phyloP scores from a whole-genome alignment of 2,329 filamentous ascomycete genomes.

The Fusarium solani-melongenae region DNA sequence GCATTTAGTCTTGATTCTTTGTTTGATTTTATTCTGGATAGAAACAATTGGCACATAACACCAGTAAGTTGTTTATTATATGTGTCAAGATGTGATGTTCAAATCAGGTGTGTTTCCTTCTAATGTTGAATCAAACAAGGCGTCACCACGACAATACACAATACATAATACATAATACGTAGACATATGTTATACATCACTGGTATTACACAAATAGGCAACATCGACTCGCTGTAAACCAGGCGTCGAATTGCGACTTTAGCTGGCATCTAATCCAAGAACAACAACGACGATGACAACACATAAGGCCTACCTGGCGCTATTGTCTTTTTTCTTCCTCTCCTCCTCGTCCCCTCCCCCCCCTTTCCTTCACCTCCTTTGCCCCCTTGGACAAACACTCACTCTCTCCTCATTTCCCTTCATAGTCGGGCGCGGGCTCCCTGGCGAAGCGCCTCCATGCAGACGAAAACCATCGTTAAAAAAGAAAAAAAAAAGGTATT shows the following conservation, averaged over 20 bases:
- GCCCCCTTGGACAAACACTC: background rate
- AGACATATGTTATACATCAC: constrained; percentile 5
- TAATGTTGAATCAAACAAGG: background rate
- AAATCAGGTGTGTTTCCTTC: background rate
- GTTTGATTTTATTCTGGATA: background rate
- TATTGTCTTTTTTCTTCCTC: constrained; percentile 15
- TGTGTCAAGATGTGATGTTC: background rate
- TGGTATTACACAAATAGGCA: constrained; percentile 23
- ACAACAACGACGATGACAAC: constrained; percentile 14
- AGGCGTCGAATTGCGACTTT: constrained; percentile 40
- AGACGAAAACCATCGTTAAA: constrained; percentile 5
- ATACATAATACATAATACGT: background rate
- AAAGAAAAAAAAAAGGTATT: constrained; percentile 18
- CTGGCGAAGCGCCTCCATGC: constrained; percentile 1
- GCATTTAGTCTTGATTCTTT: constrained; percentile 7
- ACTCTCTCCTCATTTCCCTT: background rate
- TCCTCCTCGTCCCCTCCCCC: background rate
- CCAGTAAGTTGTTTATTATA: background rate
- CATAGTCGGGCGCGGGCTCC: constrained; percentile 3
- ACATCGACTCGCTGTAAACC: constrained; percentile 29
- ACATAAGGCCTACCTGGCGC: constrained; percentile 19
- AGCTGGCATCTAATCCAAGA: constrained; percentile 43
- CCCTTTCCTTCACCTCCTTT: background rate
- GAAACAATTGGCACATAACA: background rate
- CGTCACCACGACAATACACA: background rate